Evolutionary conservation across 768 basidiomycete genomes (phyloP).

Genomic region (Polyporus arcularius): DNA sequence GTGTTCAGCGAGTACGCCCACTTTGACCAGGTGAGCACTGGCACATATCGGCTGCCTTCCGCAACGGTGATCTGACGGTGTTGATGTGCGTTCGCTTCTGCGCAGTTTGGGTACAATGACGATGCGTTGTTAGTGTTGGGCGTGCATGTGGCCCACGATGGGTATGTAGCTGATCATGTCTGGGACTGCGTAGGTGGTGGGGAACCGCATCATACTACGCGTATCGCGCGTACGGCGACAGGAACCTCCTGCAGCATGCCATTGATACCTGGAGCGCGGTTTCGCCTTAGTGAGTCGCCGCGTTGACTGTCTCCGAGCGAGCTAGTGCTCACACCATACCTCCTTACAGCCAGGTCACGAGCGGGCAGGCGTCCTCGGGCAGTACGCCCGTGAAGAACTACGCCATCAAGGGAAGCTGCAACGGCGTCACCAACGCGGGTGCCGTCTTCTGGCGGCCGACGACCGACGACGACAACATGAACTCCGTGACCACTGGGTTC

Average conservation of each 20-base stretch:
- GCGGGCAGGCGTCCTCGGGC: conserved; percentile 40
- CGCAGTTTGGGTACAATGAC: conserved; percentile 46
- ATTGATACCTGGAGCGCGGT: conserved; percentile 51
- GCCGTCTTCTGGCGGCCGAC: conserved; percentile 59
- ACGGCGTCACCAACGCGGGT: conserved; percentile 54
- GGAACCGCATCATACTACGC: conserved; percentile 52
- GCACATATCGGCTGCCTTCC: not conserved
- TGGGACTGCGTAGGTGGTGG: conserved; percentile 45
- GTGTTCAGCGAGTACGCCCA: conserved; percentile 41
- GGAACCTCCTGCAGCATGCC: conserved; percentile 43
- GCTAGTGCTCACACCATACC: not conserved
- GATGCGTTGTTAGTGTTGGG: conserved; percentile 42
- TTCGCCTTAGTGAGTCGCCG: conserved; percentile 42
- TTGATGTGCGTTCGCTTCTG: not conserved
- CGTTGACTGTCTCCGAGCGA: not conserved
- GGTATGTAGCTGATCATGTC: not conserved
- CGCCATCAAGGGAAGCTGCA: conserved; percentile 42
- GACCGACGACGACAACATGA: conserved; percentile 42
- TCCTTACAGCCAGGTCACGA: conserved; percentile 42
- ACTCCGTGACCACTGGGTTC: conserved; percentile 55
- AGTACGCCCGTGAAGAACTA: conserved; percentile 44
- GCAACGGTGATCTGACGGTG: not conserved
- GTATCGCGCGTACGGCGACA: conserved; percentile 49
- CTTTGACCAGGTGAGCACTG: conserved; percentile 36
- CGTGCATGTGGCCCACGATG: not conserved